phyloP scores from a whole-genome alignment of 1,139 yeast genomes.

The Hemisphaericaspora xylanilytica region DNA sequence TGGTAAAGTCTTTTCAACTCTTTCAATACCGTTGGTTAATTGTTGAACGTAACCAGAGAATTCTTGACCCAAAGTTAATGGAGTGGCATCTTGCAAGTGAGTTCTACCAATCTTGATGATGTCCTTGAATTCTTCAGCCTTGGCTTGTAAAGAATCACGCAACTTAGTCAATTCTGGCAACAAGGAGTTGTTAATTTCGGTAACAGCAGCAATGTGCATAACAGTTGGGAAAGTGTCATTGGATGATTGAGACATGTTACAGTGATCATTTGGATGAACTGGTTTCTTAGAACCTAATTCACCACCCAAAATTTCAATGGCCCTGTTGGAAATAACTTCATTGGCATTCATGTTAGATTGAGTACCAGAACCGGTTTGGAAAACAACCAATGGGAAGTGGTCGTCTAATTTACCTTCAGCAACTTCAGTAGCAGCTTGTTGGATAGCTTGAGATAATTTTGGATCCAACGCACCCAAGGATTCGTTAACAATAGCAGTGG shows the following conservation, averaged over 20 bases:
- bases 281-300: conserved; percentile 86
- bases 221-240: conserved; percentile 99
- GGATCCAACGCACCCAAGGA: conserved; percentile 80
- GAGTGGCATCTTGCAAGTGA: conserved; percentile 98
- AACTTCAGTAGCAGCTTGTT: conserved; percentile 94
- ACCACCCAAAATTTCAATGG: conserved; percentile 94
- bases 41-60: conserved; percentile 96
- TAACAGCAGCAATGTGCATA: conserved; percentile 98
- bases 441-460: conserved; percentile 77
- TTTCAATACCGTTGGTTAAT: conserved; percentile 81
- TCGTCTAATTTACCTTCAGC: conserved; percentile 86
- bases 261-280: conserved; percentile 98
- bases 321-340: conserved; percentile 97
- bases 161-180: conserved; percentile 77
- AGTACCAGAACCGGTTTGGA: conserved; percentile 98
- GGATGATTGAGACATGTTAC: conserved; percentile 96
- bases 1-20: conserved; percentile 76
- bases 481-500: conserved; percentile 90
- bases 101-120: conserved; percentile 99
- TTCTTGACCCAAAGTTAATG: conserved; percentile 96
- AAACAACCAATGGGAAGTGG: conserved; percentile 96
- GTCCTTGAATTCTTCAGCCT: conserved; percentile 76
- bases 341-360: conserved; percentile 99
- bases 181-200: conserved; percentile 72
- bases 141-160: conserved; percentile 71